Conservation (phyloP, 1,284 basidiomycete genomes). For the Apiotrichum porosum region DNA sequence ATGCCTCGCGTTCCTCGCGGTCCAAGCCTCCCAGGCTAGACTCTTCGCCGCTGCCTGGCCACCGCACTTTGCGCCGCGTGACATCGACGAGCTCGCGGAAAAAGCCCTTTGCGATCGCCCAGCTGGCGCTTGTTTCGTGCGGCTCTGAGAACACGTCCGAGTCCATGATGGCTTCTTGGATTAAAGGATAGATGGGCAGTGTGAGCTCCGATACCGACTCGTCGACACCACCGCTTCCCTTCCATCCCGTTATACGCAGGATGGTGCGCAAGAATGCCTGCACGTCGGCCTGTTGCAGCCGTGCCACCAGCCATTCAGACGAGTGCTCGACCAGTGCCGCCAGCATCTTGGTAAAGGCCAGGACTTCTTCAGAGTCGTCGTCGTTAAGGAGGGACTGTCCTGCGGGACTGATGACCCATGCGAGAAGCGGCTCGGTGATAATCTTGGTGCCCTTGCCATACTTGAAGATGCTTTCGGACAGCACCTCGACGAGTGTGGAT, state of each 20-base stretch:
- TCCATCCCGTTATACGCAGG: conserved; percentile 68
- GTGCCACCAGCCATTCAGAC: conserved; percentile 66
- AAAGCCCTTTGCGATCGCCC: conserved; percentile 64
- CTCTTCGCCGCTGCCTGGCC: conserved; percentile 54
- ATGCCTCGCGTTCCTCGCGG: conserved; percentile 53
- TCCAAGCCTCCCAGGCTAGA: conserved; percentile 54
- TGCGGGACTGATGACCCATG: conserved; percentile 61
- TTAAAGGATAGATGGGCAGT: conserved; percentile 77
- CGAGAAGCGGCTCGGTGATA: conserved; percentile 72
- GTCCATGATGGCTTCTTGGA: conserved; percentile 81
- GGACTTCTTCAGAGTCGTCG: conserved; percentile 33
- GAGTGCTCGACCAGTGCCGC: conserved; percentile 78
- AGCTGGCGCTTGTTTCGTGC: conserved; percentile 48
- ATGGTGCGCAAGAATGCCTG: conserved; percentile 68
- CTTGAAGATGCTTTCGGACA: conserved; percentile 65
- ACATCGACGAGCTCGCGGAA: conserved; percentile 70
- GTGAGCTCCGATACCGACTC: conserved; percentile 82
- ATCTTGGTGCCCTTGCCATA: conserved; percentile 65
- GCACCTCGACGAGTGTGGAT: conserved; percentile 69
- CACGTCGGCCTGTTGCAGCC: conserved; percentile 59
- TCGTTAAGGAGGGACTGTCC: conserved; percentile 27
- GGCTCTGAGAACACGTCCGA: conserved; percentile 56
- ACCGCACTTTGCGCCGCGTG: conserved; percentile 66
- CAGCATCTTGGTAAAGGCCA: conserved; percentile 69
- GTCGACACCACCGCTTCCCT: conserved; percentile 69